Conservation (phyloP, 2,329 filamentous ascomycete species). For the Periconia sp. region DNA sequence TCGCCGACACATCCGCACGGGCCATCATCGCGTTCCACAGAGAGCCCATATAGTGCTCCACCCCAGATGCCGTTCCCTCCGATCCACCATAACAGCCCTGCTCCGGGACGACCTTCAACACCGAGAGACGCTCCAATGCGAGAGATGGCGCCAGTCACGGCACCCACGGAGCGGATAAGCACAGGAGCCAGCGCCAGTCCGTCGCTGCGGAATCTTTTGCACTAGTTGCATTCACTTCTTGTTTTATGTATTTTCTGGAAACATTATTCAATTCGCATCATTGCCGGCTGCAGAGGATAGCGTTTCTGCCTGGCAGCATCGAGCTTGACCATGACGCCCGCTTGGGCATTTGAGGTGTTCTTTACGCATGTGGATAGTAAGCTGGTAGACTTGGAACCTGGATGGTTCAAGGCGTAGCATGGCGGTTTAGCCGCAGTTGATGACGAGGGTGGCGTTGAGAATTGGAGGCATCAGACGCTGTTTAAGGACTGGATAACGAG, state of each 20-base stretch:
- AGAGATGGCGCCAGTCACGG: constrained; percentile 31
- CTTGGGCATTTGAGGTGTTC: too few relatives aligned
- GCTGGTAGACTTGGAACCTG: too few relatives aligned
- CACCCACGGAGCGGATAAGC: constrained; percentile 34
- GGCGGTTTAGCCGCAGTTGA: not conserved
- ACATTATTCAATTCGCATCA: not conserved
- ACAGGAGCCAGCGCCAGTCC: constrained; percentile 55
- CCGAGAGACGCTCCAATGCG: constrained; percentile 44
- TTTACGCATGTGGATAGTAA: too few relatives aligned
- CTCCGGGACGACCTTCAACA: constrained; percentile 39
- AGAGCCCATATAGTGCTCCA: constrained; percentile 42
- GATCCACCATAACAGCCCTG: constrained; percentile 40
- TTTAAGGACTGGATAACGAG: constrained; percentile 11
- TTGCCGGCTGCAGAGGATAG: too few relatives aligned
- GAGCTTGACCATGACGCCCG: too few relatives aligned
- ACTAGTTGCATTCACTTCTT: constrained; percentile 45
- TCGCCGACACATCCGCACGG: constrained; percentile 44
- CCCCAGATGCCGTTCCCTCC: constrained; percentile 31
- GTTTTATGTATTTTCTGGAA: not conserved
- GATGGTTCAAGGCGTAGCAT: constrained; percentile 5
- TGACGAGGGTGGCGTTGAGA: not conserved
- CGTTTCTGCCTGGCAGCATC: too few relatives aligned
- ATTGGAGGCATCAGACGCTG: not conserved
- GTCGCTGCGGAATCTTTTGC: constrained; percentile 55
- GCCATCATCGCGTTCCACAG: constrained; percentile 42